These are phyloP conservation scores for Pisolithus orientalis DNA, from an alignment of 768 basidiomycete species.

Conservation along the genomic window DNA sequence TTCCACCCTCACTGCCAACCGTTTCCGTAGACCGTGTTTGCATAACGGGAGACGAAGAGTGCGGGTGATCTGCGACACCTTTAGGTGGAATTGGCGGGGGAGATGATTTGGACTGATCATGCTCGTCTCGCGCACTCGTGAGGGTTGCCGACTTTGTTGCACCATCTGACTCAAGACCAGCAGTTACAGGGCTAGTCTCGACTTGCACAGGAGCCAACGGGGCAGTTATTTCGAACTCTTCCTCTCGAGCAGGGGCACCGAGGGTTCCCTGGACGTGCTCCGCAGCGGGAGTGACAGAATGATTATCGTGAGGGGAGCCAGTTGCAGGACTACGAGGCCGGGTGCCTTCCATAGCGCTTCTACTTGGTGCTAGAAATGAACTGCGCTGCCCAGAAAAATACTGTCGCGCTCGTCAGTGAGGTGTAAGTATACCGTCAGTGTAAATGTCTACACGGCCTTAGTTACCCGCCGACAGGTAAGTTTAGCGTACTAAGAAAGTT, in stretches of 20 bases:
- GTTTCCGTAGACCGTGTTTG: slow-evolving; percentile 6
- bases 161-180: too few relatives aligned
- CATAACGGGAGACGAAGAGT: slow-evolving; percentile 3
- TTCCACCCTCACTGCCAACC: slow-evolving; percentile 11
- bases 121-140: background rate
- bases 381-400: background rate
- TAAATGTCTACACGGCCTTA: too few relatives aligned
- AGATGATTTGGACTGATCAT: background rate
- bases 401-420: background rate
- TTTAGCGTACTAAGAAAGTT: too few relatives aligned
- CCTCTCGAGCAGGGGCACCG: slow-evolving; percentile 3
- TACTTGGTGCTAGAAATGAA: background rate
- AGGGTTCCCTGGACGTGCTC: slow-evolving; percentile 2
- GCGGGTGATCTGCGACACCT: slow-evolving; percentile 1
- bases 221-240: background rate
- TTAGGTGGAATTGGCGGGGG: slow-evolving; percentile 1
- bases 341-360: slow-evolving; percentile 11
- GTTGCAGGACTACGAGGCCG: background rate
- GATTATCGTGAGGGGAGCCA: slow-evolving; percentile 3
- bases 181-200: background rate
- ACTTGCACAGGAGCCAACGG: background rate
- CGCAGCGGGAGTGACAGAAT: slow-evolving; percentile 7
- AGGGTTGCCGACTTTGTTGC: background rate
- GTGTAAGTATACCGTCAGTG: too few relatives aligned
- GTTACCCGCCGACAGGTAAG: too few relatives aligned